phyloP scores from a whole-genome alignment of 2,329 filamentous ascomycete species.

The Mariannaea sp. region DNA sequence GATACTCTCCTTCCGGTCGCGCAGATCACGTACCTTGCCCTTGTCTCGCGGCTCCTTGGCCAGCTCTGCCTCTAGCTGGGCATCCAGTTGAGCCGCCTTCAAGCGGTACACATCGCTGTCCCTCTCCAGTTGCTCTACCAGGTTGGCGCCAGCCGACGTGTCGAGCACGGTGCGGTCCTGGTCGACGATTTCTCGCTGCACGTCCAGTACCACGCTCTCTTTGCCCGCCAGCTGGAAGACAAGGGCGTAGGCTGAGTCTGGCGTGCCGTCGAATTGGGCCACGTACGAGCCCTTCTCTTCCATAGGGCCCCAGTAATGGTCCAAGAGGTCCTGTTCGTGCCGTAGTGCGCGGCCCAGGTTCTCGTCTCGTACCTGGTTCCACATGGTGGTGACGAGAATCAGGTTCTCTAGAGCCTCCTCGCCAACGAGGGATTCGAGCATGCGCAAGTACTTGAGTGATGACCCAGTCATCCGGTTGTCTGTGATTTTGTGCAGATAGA shows the following conservation, averaged over 20 bases:
- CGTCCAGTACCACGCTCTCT: slow-evolving; percentile 11
- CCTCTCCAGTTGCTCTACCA: neutral
- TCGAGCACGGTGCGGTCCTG: neutral
- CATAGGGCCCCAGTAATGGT: slow-evolving; percentile 15
- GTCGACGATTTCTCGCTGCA: slow-evolving; percentile 3
- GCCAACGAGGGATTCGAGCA: slow-evolving; percentile 6
- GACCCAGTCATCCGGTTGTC: slow-evolving; percentile 12
- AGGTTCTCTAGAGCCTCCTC: slow-evolving; percentile 6
- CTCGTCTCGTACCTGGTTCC: slow-evolving; percentile 4
- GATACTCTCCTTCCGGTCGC: neutral
- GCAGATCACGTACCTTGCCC: neutral
- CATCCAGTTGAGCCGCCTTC: neutral
- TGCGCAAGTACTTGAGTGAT: neutral
- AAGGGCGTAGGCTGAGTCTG: slow-evolving; percentile 4
- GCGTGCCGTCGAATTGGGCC: slow-evolving; percentile 13
- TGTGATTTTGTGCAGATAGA: slow-evolving; percentile 13
- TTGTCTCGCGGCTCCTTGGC: neutral
- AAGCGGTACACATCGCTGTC: neutral
- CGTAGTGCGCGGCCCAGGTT: neutral
- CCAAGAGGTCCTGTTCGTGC: slow-evolving; percentile 12
- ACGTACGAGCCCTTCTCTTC: slow-evolving; percentile 13
- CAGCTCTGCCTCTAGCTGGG: neutral
- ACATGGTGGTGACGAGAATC: slow-evolving; percentile 17
- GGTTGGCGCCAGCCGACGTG: neutral
- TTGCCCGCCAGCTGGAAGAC: slow-evolving; percentile 11